Conservation (phyloP, 1,284 basidiomycete species). For the Rhodotorula sp. region DNA sequence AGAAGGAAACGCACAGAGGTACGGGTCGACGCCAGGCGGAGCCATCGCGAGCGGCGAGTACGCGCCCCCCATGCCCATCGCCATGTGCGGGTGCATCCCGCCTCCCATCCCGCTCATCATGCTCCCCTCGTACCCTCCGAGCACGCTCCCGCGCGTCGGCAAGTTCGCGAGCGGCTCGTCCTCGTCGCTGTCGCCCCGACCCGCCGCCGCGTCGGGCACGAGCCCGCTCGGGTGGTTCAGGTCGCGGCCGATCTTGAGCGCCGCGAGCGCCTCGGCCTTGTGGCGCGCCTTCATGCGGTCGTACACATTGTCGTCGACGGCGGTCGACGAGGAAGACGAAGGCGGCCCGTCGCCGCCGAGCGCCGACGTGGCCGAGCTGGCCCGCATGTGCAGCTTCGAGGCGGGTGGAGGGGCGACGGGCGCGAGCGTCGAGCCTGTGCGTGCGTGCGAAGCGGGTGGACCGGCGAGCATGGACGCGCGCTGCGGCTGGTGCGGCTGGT, state of each 20-base stretch:
- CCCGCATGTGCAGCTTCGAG: background rate
- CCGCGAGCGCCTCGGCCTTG: conserved; percentile 31
- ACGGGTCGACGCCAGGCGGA: conserved; percentile 39
- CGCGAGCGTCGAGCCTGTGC: background rate
- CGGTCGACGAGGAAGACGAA: conserved; percentile 12
- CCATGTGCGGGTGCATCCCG: conserved; percentile 1
- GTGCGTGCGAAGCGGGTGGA: background rate
- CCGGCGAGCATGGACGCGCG: background rate
- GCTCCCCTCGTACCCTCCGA: conserved; percentile 7
- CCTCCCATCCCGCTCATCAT: conserved; percentile 18
- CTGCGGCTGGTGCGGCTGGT: background rate
- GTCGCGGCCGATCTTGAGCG: conserved; percentile 33
- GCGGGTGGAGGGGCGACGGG: conserved; percentile 1
- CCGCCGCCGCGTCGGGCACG: conserved; percentile 9
- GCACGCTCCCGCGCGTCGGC: conserved; percentile 25
- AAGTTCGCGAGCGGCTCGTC: conserved; percentile 35
- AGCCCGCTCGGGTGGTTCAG: conserved; percentile 27
- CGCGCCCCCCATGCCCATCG: conserved; percentile 29
- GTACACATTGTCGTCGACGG: conserved; percentile 3
- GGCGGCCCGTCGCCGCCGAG: background rate
- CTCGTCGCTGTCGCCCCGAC: conserved; percentile 26
- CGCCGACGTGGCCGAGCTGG: background rate
- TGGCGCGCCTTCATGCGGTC: conserved; percentile 40
- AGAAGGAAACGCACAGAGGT: conserved; percentile 32
- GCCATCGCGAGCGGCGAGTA: conserved; percentile 36